Evolutionary conservation across 768 basidiomycete species (phyloP), one percentile per base, ranked within the genome.

Genomic region (Cubamyces sp.): DNA sequence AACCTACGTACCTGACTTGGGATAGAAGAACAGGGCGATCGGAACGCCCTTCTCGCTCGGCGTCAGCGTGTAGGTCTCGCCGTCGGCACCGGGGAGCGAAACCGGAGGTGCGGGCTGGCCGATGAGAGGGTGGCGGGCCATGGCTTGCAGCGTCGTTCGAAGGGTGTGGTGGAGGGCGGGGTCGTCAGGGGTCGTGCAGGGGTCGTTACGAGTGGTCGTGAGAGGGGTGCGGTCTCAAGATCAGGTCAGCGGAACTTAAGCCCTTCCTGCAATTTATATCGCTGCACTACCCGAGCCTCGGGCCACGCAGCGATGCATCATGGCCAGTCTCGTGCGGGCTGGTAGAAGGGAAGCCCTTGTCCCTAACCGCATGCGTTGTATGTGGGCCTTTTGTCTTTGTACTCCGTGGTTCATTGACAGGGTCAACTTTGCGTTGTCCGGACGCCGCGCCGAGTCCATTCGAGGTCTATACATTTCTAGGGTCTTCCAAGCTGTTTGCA

Each of bases 1-100:
- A 37, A 16, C 11, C 34, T 23, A 57, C 74, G 61, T 74, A 87
- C 88, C 85, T 42, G 88, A 82, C 69, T 82, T 79, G 11, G 90
- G 91, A 67, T 90, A 92, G 76, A 94, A 94, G 79, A 93, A 92
- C 40, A 94, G 62, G 11, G 83, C 89, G 21, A 83, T 81, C 1
- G 92, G 91, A 56, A 83, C 72, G 19, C 81, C 83, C 41, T 76
- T 79, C 50, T 76, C 78, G 12, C 83, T 86, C 1, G 88, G 87
- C 26, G 77, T 83, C 66, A 92, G 78, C 6, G 81, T 83, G 71
- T 81, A 90, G 5, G 74, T 68, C 57, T 85, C 74, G 3, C 90
- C 91, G 56, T 87, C 81, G 30, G 85, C 81, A 66, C 89, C 85
- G 34, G 77, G 81, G 4, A 94, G 79, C 16, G 84, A 84, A 57